A percentile compares a stretch with the other conserved stretches of the same genome.
Conservation (phyloP, 2,329 filamentous ascomycete genomes). For the Pseudogymnoascus sp. region DNA sequence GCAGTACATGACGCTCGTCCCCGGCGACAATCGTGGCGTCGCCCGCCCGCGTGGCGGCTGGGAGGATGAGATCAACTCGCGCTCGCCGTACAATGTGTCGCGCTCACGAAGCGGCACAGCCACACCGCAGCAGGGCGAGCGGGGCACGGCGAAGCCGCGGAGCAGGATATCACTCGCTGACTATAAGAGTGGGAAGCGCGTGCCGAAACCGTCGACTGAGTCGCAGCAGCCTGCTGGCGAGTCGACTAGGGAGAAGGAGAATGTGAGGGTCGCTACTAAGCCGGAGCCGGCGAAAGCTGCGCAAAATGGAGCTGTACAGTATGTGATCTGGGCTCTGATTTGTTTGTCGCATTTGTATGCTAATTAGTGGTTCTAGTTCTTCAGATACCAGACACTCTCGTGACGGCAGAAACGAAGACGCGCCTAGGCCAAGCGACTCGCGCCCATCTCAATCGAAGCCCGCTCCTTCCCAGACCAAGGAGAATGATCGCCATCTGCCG, state of each 20-base stretch:
- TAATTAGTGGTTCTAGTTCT: not conserved
- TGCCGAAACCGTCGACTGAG: not conserved
- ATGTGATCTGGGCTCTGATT: not conserved
- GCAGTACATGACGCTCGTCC: conserved; percentile 10
- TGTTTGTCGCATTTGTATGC: not conserved
- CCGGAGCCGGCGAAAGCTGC: not conserved
- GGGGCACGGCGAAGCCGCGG: conserved; percentile 20
- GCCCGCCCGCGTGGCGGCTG: conserved; percentile 10
- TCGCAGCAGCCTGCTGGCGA: not conserved
- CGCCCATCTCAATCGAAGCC: not conserved
- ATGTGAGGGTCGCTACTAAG: not conserved
- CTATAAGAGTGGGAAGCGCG: conserved; percentile 19
- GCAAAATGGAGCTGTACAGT: not conserved
- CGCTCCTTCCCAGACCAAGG: not conserved
- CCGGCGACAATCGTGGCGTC: not conserved
- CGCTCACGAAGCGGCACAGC: conserved; percentile 22
- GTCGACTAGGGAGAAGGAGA: not conserved
- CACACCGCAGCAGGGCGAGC: conserved; percentile 20
- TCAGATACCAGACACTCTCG: not conserved
- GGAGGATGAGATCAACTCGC: conserved; percentile 21
- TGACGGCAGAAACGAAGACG: not conserved
- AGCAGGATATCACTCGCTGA: conserved; percentile 26
- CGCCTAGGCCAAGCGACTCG: not conserved
- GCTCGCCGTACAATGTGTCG: conserved; percentile 17
- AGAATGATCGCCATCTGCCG: conserved; percentile 6